Base-by-base conservation (phyloP, 2,329 filamentous ascomycete genomes). In the Fusarium duplospermum region DNA sequence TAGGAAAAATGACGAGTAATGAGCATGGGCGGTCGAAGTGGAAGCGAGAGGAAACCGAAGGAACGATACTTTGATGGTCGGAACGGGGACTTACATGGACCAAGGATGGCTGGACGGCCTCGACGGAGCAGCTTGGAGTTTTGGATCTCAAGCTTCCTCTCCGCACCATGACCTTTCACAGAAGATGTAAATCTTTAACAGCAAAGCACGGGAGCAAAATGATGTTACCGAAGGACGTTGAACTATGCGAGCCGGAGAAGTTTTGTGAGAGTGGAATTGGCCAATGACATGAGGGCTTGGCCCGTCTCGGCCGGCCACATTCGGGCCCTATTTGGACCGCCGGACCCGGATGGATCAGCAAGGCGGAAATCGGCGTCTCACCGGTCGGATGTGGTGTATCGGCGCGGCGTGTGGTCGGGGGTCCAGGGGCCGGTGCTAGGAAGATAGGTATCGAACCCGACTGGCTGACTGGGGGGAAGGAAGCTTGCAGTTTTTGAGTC, bases 1-100 rank as follows among this genome's bases (percentile, higher is more conserved):
- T 71, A 56, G 61, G 67, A 64, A 74, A 47, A 71, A 75, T 75
- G 71, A 75, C 68, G 64, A 61, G 73, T 75, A 77, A 77, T 75
- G 75, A 75, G 67, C 62, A 71, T 56, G 40, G 54, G 59, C 52
- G 59, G 52, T 27, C 47, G 40, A 56, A 36, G 56, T 63, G 61
- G 71, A 65, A 62, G 61, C 61, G 40, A 66, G 68, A 24, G 64
- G 61, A 33, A 64, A 13, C 57, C 22, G 47, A 69, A 63, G 67
- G 56, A 47, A 72, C 63, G 69, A 62, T 71, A 38, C 24, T 65
- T 62, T 74, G 71, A 59, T 40, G 47, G 66, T 52, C 62, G 64
- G 38, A 52, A 33, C 59, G 57, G 57, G 38, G 38, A 47, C 68
- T 61, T 31, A 31, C 60, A 57, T 56, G 42, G 64, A 58, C 24